Conservation (phyloP, 2,329 filamentous ascomycete species). For the Talaromyces sp. region DNA sequence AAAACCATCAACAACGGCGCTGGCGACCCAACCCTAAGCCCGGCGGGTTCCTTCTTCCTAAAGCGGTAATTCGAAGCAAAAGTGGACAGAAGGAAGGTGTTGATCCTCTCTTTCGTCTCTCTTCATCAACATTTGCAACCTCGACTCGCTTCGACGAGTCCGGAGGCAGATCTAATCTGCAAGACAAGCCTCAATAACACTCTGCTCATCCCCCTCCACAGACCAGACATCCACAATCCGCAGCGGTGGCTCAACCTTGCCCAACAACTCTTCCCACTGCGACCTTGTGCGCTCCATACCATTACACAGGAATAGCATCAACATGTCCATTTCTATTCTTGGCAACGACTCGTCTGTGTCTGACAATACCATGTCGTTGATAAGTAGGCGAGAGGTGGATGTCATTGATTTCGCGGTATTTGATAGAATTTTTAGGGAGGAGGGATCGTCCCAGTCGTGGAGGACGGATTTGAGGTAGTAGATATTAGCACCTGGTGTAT, state of each 20-base stretch:
- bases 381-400: no score
- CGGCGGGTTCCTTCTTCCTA: no score
- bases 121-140: no score
- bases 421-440: constrained; percentile 28
- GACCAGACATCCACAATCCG: constrained; percentile 23
- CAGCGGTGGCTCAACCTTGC: constrained; percentile 18
- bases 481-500: constrained; percentile 27
- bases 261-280: constrained; percentile 4
- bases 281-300: neutral
- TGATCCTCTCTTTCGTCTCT: no score
- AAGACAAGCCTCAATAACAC: constrained; percentile 5
- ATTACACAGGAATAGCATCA: neutral
- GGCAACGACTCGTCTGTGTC: constrained; percentile 29
- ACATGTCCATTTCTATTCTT: constrained; percentile 24
- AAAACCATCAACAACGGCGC: no score
- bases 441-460: constrained; percentile 32
- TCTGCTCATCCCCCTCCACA: neutral
- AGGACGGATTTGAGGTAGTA: constrained; percentile 32
- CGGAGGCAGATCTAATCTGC: no score
- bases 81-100: no score
- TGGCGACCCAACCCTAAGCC: no score
- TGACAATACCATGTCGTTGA: constrained; percentile 27
- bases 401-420: no score
- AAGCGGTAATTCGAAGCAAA: no score
- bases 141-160: no score